These are phyloP conservation scores for Dryas octopetala DNA, from an alignment of 306 rosid species.

Conservation along the genomic window DNA sequence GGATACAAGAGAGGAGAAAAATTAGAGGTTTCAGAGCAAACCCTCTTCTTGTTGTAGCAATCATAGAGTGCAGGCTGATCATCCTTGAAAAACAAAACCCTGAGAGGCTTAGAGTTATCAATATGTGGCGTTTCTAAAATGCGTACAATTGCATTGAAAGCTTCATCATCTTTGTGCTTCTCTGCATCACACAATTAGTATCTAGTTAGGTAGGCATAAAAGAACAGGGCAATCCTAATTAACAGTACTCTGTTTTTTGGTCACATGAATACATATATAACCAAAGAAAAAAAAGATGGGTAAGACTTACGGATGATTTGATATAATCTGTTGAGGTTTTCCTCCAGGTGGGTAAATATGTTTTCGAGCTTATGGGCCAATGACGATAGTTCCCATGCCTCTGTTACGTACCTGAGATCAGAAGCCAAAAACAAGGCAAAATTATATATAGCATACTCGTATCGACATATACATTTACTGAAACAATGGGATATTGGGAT, in stretches of 20 bases:
- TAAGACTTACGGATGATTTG: background rate
- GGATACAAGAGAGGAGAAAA: background rate
- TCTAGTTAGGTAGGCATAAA: background rate
- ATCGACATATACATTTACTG: too few species aligned
- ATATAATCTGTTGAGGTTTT: background rate
- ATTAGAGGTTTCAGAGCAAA: constrained; percentile 17
- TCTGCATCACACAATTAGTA: constrained; percentile 37
- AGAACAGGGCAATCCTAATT: background rate
- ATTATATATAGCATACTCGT: background rate
- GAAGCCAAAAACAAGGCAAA: background rate
- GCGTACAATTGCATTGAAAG: constrained; percentile 27
- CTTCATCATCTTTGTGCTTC: constrained; percentile 45
- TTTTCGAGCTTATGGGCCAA: constrained; percentile 59
- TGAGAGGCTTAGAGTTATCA: constrained; percentile 52
- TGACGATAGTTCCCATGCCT: constrained; percentile 73
- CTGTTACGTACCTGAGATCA: constrained; percentile 42
- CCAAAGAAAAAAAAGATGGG: background rate
- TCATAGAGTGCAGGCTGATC: constrained; percentile 50
- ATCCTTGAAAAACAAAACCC: constrained; percentile 45
- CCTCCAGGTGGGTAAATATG: constrained; percentile 48
- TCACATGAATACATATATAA: too few species aligned
- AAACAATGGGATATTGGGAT: too few species aligned
- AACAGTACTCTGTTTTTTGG: background rate
- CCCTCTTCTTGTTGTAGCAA: constrained; percentile 50
- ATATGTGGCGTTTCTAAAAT: constrained; percentile 39